phyloP scores from a whole-genome alignment of 352 stramenopile genomes.

The Nothophytophthora sp. region DNA sequence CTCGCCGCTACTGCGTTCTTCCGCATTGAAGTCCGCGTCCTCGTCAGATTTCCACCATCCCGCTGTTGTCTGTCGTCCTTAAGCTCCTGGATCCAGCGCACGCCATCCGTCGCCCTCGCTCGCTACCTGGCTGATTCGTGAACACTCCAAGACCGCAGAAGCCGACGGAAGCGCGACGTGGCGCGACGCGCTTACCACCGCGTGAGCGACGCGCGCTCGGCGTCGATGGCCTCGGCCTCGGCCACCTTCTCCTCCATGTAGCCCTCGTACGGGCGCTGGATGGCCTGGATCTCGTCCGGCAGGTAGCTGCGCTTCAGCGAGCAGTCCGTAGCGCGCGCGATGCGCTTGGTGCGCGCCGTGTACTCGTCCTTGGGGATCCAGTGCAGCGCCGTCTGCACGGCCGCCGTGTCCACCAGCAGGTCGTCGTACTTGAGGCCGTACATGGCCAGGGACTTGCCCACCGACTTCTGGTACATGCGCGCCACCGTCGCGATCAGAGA shows the following conservation, averaged over 20 bases:
- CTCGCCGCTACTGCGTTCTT: no score
- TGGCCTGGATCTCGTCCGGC: constrained; percentile 85
- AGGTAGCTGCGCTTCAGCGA: constrained; percentile 86
- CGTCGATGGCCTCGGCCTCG: constrained; percentile 56
- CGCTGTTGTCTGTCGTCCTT: no score
- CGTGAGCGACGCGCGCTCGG: constrained; percentile 79
- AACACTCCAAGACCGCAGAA: no score
- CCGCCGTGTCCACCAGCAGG: constrained; percentile 76
- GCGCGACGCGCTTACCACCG: constrained; percentile 85
- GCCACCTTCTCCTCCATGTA: constrained; percentile 70
- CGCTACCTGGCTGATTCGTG: no score
- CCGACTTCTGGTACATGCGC: constrained; percentile 81
- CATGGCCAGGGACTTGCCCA: constrained; percentile 75
- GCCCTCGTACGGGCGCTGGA: constrained; percentile 79
- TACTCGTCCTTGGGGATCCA: constrained; percentile 83
- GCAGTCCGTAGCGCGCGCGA: constrained; percentile 81
- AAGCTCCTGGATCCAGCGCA: no score
- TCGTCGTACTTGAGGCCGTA: constrained; percentile 91
- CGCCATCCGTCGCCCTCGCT: no score
- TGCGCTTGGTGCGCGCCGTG: constrained; percentile 74
- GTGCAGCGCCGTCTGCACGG: constrained; percentile 79
- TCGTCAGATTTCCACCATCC: no score
- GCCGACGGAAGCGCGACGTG: no score
- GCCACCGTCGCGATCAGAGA: constrained; percentile 62
- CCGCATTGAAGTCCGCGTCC: no score